These are phyloP conservation scores for Solanum peruvianum DNA, from an alignment of 257 asterid genomes.

Conservation along the genomic window DNA sequence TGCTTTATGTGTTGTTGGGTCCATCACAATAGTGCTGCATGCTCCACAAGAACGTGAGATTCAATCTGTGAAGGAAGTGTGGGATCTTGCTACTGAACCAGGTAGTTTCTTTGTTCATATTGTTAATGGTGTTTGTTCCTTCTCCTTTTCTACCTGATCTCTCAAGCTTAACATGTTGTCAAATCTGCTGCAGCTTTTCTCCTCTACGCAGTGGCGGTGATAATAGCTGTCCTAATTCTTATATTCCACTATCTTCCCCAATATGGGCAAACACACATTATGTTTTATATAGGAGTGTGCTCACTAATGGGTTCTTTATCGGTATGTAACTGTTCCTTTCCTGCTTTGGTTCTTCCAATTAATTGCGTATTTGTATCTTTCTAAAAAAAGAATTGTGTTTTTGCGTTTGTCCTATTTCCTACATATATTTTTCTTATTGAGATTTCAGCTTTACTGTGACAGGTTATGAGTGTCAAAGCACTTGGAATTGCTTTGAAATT, in stretches of 20 bases:
- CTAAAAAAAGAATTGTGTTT: background rate
- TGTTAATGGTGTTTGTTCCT: background rate
- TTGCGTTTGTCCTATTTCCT: background rate
- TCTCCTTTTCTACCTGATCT: background rate
- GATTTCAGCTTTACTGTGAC: slow-evolving; percentile 11
- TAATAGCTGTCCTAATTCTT: slow-evolving; percentile 28
- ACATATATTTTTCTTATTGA: background rate
- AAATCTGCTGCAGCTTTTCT: slow-evolving; percentile 46
- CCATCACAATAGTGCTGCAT: slow-evolving; percentile 86
- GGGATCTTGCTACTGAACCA: slow-evolving; percentile 95
- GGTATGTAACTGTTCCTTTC: slow-evolving; percentile 37
- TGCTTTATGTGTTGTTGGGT: slow-evolving; percentile 92
- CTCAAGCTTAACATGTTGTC: background rate
- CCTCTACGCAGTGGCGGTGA: slow-evolving; percentile 44
- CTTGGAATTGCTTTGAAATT: slow-evolving; percentile 88
- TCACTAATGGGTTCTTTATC: slow-evolving; percentile 78
- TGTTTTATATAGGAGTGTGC: slow-evolving; percentile 66
- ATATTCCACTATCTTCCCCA: slow-evolving; percentile 51
- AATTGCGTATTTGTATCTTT: background rate
- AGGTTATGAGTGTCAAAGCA: slow-evolving; percentile 98
- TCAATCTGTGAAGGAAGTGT: slow-evolving; percentile 81
- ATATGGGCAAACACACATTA: slow-evolving; percentile 71
- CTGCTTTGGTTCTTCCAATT: background rate
- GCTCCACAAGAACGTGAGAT: slow-evolving; percentile 97
- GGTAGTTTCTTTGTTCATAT: slow-evolving; percentile 26